Evolutionary conservation across 2,329 filamentous ascomycete genomes (phyloP).

Genomic region (Phialophora tarda): DNA sequence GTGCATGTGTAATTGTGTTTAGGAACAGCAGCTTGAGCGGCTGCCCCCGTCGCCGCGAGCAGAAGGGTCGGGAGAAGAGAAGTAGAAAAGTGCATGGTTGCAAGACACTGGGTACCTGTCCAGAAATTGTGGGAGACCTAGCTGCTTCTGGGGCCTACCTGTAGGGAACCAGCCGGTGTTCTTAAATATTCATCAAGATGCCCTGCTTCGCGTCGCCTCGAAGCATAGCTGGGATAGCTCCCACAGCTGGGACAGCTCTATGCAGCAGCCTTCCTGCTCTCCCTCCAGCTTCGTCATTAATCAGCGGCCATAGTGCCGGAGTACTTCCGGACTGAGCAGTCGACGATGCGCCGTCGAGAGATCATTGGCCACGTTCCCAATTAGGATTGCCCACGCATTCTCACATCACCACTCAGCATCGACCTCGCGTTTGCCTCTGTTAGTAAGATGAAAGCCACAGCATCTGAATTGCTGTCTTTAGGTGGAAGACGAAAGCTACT

Average conservation of each 20-base stretch:
- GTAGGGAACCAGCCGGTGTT: neutral
- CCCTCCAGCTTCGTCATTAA: neutral
- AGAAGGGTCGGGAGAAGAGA: conserved; percentile 13
- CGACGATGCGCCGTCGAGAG: neutral
- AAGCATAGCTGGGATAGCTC: neutral
- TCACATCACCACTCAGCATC: conserved; percentile 3
- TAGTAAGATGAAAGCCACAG: neutral
- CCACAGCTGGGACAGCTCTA: neutral
- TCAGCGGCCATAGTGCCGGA: neutral
- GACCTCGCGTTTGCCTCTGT: neutral
- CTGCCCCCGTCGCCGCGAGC: conserved; percentile 13
- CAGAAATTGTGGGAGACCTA: neutral
- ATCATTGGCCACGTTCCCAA: neutral
- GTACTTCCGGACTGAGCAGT: neutral
- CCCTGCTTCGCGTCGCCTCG: neutral
- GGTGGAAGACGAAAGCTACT: conserved; percentile 5
- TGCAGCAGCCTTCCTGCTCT: neutral
- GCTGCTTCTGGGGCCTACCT: neutral
- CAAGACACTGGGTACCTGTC: neutral
- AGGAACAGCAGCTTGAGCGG: conserved; percentile 14
- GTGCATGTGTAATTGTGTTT: conserved; percentile 31
- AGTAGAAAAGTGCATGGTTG: conserved; percentile 19
- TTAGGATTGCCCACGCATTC: neutral
- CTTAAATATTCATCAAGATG: conserved; percentile 8
- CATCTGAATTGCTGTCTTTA: neutral